These are phyloP conservation scores for Penicillium carneum DNA, from an alignment of 2,329 filamentous ascomycete genomes.

Conservation along the genomic window DNA sequence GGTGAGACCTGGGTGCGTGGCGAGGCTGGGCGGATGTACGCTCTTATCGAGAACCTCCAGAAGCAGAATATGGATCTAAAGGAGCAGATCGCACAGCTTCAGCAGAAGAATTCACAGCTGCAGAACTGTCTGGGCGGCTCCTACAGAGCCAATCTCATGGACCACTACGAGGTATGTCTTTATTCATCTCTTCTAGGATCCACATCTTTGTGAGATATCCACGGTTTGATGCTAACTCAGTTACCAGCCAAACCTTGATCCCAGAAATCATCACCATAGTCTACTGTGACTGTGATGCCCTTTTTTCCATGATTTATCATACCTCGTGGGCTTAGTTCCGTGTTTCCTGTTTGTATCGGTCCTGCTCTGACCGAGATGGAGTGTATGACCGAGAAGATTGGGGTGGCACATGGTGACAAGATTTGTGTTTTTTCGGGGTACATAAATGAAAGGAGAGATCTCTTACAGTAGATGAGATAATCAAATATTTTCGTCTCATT, in stretches of 20 bases:
- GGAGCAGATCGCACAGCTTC: slow-evolving; percentile 8
- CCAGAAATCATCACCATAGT: neutral
- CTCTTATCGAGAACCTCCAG: slow-evolving; percentile 23
- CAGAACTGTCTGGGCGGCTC: neutral
- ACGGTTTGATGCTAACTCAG: neutral
- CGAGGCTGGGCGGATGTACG: slow-evolving; percentile 21
- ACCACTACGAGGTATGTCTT: slow-evolving; percentile 3
- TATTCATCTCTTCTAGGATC: neutral
- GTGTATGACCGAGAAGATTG: neutral
- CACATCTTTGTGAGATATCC: no score
- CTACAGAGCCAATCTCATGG: neutral
- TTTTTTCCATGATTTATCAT: neutral
- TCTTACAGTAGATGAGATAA: neutral
- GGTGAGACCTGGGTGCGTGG: slow-evolving; percentile 34
- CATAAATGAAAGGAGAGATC: neutral
- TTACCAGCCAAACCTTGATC: neutral
- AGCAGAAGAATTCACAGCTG: slow-evolving; percentile 14
- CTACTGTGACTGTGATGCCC: neutral
- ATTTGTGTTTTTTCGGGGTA: neutral
- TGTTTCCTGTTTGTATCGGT: neutral
- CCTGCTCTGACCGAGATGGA: neutral
- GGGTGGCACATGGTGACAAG: neutral
- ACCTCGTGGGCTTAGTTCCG: neutral
- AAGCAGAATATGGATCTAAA: slow-evolving; percentile 14
- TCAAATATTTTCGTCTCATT: no score